Base-by-base conservation (phyloP, 192 early-diverging fungal genomes). In the Coemansia sp. region DNA sequence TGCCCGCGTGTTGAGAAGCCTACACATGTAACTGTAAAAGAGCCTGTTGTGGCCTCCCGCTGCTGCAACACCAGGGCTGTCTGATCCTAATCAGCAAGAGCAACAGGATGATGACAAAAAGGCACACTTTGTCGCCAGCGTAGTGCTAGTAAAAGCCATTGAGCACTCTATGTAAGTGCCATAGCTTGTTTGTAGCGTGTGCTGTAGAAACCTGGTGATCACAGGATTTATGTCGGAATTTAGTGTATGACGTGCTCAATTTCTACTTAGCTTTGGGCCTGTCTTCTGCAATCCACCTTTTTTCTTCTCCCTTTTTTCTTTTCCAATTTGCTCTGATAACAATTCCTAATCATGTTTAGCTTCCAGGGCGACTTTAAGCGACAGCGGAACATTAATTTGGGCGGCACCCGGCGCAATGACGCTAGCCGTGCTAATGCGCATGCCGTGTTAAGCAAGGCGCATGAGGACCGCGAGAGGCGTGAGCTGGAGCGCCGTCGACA, bases 311-410 rank as follows among this genome's bases (percentile, higher is more conserved):
- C 42, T 46, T 55, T 45, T 2, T 37, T 16, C 40, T 60, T 61
- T 33, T 16, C 31, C 23, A 21, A 39, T 36, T 50, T 13, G 13
- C 33, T 62, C 60, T 10, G 5, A 10, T 45, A 20, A 23, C 33
- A 59, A 13, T 4, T 48, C n/a, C 10, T 45, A 42, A 40, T 23
- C 58, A 86, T 84, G 79, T 89, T 86, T 69, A 83, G 69, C 50
- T 96, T 96, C 70, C 90, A 92, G 59, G 94, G 94, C 21, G 88
- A 90, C 66, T 91, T 87, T 71, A 93, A 89, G 76, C 59, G 80
- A 34, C 86, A 86, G 50, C 80, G 89, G 18, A 84, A 86, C 42
- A 97, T 97, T 61, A 93, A 90, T 62, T 84, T 97, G 35, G 95
- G 94, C 53, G 93, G 93, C 0, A 76, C 83, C n/a, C 85, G 73